Base-by-base conservation (phyloP, 176 grass and related monocot species). In the Cymbopogon citratus region DNA sequence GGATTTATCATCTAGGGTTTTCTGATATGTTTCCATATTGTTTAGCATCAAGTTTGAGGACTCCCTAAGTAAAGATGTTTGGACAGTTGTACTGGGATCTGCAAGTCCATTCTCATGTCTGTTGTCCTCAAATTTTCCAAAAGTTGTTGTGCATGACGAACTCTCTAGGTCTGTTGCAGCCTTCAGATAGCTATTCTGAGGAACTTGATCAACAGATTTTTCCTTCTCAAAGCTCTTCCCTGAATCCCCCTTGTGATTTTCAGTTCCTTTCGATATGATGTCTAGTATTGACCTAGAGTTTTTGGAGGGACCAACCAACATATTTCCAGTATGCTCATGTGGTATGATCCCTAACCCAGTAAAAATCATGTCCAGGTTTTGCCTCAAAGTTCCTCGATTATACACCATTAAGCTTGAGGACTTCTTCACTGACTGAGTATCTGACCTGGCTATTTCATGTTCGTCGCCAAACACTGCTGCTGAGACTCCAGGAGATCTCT, bases 401-500 rank as follows among this genome's bases (percentile, higher is more conserved):
- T 75, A 72, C 46, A 45, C 21, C 63, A 75, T 75, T 38, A 82
- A 86, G 25, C 87, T 80, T 10, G 89, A 73, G 7, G 89, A 39
- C 7, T 38, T 70, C 36, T 23, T 71, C 23, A 44, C 73, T 38
- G 29, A 11, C 52, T 75, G 73, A 24, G 49, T 52, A 75, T 34
- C 10, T 57, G 48, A 23, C 52, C 19, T 61, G 33, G 5, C 10
- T 60, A 60, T 90, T 41, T 92, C 85, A 35, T 77, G 44, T 51
- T 90, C 86, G 77, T 88, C 87, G 66, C 88, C 76, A 3, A 88
- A 66, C 44, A 66, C 83, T 67, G 90, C 84, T 18, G 57, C 85
- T 51, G 82, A 79, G n/a, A 81, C 64, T 24, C 82, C 83, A 21
- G 85, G 83, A 71, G 80, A 45, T 67, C 80, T 73, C 56, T 87